phyloP scores from a whole-genome alignment of 495 filamentous ascomycete species.

The Penicillium coffeae region DNA sequence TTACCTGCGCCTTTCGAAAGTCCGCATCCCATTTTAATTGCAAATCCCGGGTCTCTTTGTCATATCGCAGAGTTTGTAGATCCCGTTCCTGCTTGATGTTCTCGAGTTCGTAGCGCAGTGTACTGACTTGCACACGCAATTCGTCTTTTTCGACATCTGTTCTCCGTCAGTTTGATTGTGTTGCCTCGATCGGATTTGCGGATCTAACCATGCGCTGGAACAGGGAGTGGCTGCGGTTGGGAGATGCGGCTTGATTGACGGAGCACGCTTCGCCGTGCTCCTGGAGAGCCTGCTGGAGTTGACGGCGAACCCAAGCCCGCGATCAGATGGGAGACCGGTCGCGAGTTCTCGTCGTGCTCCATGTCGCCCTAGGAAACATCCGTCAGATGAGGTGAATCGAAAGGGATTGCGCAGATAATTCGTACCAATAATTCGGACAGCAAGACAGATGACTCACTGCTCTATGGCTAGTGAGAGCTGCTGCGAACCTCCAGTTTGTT shows the following conservation, averaged over 20 bases:
- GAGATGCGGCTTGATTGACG: conserved; percentile 28
- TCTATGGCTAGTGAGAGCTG: neutral
- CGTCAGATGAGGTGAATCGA: neutral
- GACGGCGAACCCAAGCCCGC: conserved; percentile 29
- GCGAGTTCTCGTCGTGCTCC: conserved; percentile 14
- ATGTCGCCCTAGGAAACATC: conserved; percentile 11
- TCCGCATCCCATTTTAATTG: conserved; percentile 76
- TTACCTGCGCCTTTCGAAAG: conserved; percentile 72
- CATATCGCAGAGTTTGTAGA: conserved; percentile 66
- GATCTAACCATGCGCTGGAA: conserved; percentile 17
- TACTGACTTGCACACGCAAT: conserved; percentile 63
- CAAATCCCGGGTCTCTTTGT: conserved; percentile 75
- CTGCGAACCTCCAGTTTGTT: neutral
- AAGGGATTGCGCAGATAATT: too few species aligned
- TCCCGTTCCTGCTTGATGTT: conserved; percentile 82
- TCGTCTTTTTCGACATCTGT: conserved; percentile 58
- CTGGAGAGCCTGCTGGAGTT: conserved; percentile 20
- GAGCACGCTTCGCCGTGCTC: conserved; percentile 14
- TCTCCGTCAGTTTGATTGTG: conserved; percentile 9
- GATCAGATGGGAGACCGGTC: conserved; percentile 31
- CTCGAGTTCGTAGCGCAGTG: conserved; percentile 67
- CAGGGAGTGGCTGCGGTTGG: conserved; percentile 24
- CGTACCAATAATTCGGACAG: neutral
- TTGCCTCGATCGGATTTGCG: neutral
- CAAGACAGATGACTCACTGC: neutral